phyloP scores from a whole-genome alignment of 1,284 basidiomycete species.

The Nidula niveotomentosa region DNA sequence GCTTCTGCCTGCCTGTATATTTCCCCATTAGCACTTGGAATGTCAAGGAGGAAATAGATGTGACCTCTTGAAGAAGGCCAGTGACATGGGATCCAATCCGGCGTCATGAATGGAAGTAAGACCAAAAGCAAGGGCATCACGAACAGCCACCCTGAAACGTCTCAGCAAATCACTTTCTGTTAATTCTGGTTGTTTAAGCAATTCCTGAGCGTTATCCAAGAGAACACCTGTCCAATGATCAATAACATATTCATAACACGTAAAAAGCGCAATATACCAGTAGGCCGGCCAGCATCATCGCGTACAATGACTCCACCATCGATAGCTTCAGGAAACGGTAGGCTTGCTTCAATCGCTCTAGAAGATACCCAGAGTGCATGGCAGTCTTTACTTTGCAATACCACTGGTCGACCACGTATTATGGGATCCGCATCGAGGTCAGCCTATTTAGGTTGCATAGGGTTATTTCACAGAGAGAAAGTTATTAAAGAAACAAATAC shows the following conservation, averaged over 20 bases:
- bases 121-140: conserved; percentile 71
- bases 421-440: conserved; percentile 66
- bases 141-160: conserved; percentile 64
- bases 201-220: conserved; percentile 70
- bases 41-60: conserved; percentile 8
- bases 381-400: conserved; percentile 73
- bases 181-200: conserved; percentile 66
- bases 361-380: conserved; percentile 88
- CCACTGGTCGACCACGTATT: conserved; percentile 66
- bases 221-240: conserved; percentile 53
- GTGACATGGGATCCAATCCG: conserved; percentile 45
- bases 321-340: conserved; percentile 52
- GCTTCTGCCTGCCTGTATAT: conserved; percentile 53
- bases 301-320: conserved; percentile 80
- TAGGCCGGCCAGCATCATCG: conserved; percentile 63
- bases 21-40: background rate
- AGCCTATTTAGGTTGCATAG: conserved; percentile 31
- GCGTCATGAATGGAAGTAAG: conserved; percentile 88
- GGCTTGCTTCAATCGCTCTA: conserved; percentile 64
- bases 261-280: conserved; percentile 43
- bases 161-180: conserved; percentile 55
- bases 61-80: conserved; percentile 72
- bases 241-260: background rate
- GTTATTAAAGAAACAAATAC: conserved; percentile 14
- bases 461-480: background rate